Evolutionary conservation across 2,329 filamentous ascomycete species (phyloP), one percentile per base, ranked within the genome.

Genomic region (Acrocalymma vagum): DNA sequence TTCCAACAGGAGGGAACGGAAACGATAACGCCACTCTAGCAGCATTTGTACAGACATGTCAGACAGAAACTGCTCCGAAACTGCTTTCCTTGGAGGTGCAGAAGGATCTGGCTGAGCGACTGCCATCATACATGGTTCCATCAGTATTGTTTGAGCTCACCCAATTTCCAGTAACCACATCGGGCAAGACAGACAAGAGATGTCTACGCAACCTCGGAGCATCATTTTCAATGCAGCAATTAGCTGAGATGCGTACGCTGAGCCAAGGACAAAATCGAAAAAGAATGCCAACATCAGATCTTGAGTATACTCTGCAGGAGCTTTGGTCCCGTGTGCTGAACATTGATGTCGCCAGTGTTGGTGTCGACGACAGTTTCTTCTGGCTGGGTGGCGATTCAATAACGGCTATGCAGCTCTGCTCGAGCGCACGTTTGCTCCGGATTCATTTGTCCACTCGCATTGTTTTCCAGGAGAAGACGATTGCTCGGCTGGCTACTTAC

Each of bases 271-370:
- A 34, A 4, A 23, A 23, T 7, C 32, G 7, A 5, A 37, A 37
- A 16, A 24, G 33, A 5, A 8, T 10, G 25, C 36, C 44, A 4
- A 11, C 15, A 14, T 40, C 42, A 14, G 7, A 18, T 3, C 23
- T 14, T 10, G 48, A 45, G 33, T 11, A 18, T 13, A 29, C 27
- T n/a, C 10, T 51, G 15, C 48, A 42, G 29, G 16, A 29, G 10
- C 25, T 42, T 5, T 40, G 41, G 22, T 36, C 41, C 3, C 25
- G 29, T 14, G 42, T 52, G 6, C 29, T 45, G 2, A 20, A 33
- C 6, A 35, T 48, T n/a, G 25, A 28, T 10, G 5, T n/a, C 16
- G 21, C 8, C n/a, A n/a, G n/a, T n/a, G n/a, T 39, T 5, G 36
- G 36, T 3, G 6, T 27, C 3, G 29, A 39, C 5, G 28, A 31